phyloP scores from a whole-genome alignment of 106 monocot species.

The Platanthera guangdongensis region DNA sequence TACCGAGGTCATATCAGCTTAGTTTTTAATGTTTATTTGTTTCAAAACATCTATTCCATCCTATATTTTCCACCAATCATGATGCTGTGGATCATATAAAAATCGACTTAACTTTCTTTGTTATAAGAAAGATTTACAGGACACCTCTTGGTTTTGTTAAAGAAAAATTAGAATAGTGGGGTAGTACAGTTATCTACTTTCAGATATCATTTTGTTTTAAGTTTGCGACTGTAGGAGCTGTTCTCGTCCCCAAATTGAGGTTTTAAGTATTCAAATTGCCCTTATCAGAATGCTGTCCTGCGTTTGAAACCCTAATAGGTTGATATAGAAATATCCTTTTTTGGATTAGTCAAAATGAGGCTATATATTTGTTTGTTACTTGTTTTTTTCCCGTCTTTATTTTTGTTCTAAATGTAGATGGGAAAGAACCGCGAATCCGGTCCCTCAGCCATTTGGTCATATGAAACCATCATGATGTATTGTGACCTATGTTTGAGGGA shows the following conservation, averaged over 20 bases:
- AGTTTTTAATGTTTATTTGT: not conserved
- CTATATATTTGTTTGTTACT: not conserved
- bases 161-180: not conserved
- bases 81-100: not conserved
- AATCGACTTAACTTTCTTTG: not conserved
- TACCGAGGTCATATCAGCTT: not conserved
- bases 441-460: slow-evolving; percentile 4
- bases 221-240: too few relatives aligned
- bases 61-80: not conserved
- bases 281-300: too few relatives aligned
- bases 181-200: not conserved
- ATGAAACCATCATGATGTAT: slow-evolving; percentile 5
- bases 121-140: not conserved
- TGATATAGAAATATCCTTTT: too few relatives aligned
- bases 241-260: too few relatives aligned
- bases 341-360: not conserved
- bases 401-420: not conserved
- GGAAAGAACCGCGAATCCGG: slow-evolving; percentile 5
- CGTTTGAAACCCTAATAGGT: too few relatives aligned
- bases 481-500: slow-evolving; percentile 23
- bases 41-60: not conserved
- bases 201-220: not conserved
- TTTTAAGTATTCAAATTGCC: too few relatives aligned
- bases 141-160: not conserved
- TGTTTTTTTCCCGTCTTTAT: not conserved